Conservation (phyloP, 1,284 basidiomycete species). For the Rhizoctonia solani region DNA sequence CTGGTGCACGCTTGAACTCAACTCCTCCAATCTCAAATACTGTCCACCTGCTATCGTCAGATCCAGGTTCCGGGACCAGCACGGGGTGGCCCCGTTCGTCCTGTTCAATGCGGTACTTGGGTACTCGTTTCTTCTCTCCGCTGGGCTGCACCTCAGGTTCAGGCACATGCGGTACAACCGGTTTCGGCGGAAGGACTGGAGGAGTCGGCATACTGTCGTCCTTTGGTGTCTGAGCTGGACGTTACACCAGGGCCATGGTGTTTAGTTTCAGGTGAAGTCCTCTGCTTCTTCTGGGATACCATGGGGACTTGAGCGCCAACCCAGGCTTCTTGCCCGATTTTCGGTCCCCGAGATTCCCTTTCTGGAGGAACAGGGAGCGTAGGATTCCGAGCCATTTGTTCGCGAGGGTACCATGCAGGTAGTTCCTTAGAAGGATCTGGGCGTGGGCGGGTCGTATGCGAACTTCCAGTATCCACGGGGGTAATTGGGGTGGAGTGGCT, state of each 20-base stretch:
- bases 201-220: conserved; percentile 30
- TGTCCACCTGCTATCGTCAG: conserved; percentile 31
- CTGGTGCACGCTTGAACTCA: conserved; percentile 30
- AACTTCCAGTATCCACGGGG: conserved; percentile 4
- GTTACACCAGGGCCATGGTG: conserved; percentile 29
- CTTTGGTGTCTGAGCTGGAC: conserved; percentile 6
- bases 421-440: conserved; percentile 27
- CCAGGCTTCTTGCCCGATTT: conserved; percentile 30
- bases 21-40: conserved; percentile 33
- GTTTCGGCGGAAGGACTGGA: conserved; percentile 19
- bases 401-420: conserved; percentile 30
- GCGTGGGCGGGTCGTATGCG: conserved; percentile 14
- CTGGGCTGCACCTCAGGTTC: background rate
- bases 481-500: conserved; percentile 19
- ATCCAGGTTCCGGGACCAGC: conserved; percentile 26
- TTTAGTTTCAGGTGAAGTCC: background rate
- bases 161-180: background rate
- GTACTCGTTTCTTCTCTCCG: conserved; percentile 23
- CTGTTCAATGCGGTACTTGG: conserved; percentile 32
- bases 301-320: conserved; percentile 31
- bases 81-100: conserved; percentile 22
- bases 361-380: conserved; percentile 1
- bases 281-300: conserved; percentile 29
- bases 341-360: conserved; percentile 28
- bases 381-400: conserved; percentile 21